These are phyloP conservation scores for Cubamyces sp. DNA, from an alignment of 768 basidiomycete species.

Conservation along the genomic window DNA sequence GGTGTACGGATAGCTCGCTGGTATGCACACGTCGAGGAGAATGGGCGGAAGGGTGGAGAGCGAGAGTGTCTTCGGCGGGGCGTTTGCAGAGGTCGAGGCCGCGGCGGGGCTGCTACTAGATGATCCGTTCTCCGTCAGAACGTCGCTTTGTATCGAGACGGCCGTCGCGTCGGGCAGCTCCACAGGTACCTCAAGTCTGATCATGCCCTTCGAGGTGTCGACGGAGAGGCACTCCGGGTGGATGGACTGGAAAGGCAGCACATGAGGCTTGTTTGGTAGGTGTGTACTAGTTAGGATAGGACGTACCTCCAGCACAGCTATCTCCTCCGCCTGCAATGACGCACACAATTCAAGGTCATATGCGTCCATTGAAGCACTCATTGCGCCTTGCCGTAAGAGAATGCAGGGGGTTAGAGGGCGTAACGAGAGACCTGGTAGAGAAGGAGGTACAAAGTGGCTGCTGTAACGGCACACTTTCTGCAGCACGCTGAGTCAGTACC, in stretches of 20 bases:
- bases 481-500: background rate
- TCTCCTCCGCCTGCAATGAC: slow-evolving; percentile 57
- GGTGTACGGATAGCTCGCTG: slow-evolving; percentile 47
- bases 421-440: too few species aligned
- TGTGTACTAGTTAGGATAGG: background rate
- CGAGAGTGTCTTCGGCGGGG: slow-evolving; percentile 31
- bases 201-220: slow-evolving; percentile 36
- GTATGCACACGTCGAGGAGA: slow-evolving; percentile 58
- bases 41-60: slow-evolving; percentile 66
- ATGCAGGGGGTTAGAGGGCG: too few species aligned
- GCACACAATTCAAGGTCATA: slow-evolving; percentile 22
- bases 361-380: background rate
- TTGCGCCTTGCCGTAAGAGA: background rate
- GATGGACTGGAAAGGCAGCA: slow-evolving; percentile 56
- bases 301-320: slow-evolving; percentile 62
- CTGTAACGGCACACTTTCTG: background rate
- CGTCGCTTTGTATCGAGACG: slow-evolving; percentile 43
- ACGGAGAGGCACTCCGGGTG: slow-evolving; percentile 71
- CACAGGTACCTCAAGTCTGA: slow-evolving; percentile 69
- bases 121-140: slow-evolving; percentile 12
- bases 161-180: slow-evolving; percentile 53
- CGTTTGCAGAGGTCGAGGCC: background rate
- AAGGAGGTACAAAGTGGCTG: background rate
- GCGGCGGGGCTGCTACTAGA: slow-evolving; percentile 2
- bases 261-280: background rate